Conservation (phyloP, 2,329 filamentous ascomycete genomes). For the Xylogone sp. region DNA sequence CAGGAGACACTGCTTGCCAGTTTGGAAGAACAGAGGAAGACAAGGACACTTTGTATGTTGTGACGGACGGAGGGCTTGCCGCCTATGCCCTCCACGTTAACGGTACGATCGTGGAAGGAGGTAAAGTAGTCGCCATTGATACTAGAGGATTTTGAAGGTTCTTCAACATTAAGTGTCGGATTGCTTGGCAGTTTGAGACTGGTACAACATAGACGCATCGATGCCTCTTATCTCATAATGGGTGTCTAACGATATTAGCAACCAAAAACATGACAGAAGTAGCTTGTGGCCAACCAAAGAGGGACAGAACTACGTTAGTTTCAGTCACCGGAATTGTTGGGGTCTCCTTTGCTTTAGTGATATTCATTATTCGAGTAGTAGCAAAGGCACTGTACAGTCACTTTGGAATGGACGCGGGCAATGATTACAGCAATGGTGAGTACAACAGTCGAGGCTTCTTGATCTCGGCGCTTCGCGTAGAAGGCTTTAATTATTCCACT, state of each 20-base stretch:
- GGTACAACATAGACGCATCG: no score
- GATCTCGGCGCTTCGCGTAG: constrained; percentile 1
- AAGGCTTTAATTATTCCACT: constrained; percentile 7
- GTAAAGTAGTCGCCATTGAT: no score
- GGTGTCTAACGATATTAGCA: constrained; percentile 6
- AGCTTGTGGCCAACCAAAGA: neutral
- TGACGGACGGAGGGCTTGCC: no score
- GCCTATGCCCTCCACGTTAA: no score
- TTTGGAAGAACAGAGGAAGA: no score
- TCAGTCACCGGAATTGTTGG: constrained; percentile 3
- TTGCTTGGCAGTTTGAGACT: no score
- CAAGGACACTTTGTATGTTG: no score
- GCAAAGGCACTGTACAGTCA: neutral
- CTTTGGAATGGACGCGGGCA: constrained; percentile 5
- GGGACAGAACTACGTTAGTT: constrained; percentile 5
- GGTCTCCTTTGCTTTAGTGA: constrained; percentile 3
- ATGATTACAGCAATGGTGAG: constrained; percentile 7
- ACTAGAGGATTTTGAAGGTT: no score
- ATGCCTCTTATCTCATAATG: no score
- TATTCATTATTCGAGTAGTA: constrained; percentile 2
- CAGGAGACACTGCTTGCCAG: no score
- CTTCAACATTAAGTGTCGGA: no score
- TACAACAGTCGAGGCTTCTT: neutral
- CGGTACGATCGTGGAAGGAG: no score
- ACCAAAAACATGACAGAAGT: constrained; percentile 6